Conservation (phyloP, 2,329 filamentous ascomycete species). For the Boeremia exigua region DNA sequence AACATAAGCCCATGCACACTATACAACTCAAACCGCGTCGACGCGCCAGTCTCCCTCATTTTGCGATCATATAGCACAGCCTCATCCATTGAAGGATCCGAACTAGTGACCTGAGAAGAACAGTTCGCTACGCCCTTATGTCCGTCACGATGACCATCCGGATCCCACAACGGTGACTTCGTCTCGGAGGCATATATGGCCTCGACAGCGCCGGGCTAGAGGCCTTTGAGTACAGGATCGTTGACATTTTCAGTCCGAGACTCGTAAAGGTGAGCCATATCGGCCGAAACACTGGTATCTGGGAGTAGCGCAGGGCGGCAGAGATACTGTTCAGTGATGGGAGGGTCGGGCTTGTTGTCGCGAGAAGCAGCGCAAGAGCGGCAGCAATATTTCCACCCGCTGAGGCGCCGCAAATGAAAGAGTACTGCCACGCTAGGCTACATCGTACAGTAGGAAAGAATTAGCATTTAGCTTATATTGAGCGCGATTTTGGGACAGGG, state of each 20-base stretch:
- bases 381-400: slow-evolving; percentile 62
- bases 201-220: slow-evolving; percentile 20
- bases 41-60: slow-evolving; percentile 45
- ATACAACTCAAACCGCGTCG: slow-evolving; percentile 54
- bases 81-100: slow-evolving; percentile 59
- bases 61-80: slow-evolving; percentile 55
- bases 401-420: slow-evolving; percentile 58
- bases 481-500: too few species aligned
- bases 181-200: slow-evolving; percentile 36
- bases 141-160: slow-evolving; percentile 40
- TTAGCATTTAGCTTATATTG: too few species aligned
- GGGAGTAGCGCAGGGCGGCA: slow-evolving; percentile 56
- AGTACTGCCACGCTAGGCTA: too few species aligned
- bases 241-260: slow-evolving; percentile 41
- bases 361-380: slow-evolving; percentile 54
- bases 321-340: slow-evolving; percentile 56
- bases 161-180: slow-evolving; percentile 38
- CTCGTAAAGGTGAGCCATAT: slow-evolving; percentile 49
- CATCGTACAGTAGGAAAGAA: too few species aligned
- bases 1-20: slow-evolving; percentile 53
- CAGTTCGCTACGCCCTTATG: slow-evolving; percentile 53
- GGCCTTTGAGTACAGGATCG: slow-evolving; percentile 33
- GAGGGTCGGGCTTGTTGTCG: slow-evolving; percentile 50
- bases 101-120: slow-evolving; percentile 57
- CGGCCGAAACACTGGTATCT: slow-evolving; percentile 48